Evolutionary conservation across 495 filamentous ascomycete genomes (phyloP).

Genomic region (Diplogelasinospora grovesii): DNA sequence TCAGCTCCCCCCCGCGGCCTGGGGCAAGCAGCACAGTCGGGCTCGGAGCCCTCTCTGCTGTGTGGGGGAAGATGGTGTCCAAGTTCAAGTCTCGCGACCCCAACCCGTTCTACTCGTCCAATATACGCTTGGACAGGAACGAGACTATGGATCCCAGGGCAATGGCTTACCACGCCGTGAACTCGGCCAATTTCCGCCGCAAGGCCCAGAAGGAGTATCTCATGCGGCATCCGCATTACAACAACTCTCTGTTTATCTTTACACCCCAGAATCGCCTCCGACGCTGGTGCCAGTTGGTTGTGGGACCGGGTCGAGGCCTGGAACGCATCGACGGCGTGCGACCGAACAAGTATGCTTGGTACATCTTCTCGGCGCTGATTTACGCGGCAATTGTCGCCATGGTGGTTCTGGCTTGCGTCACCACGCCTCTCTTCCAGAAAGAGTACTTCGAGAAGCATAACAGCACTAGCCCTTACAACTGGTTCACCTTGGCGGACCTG

Average conservation of each 20-base stretch:
- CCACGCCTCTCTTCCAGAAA: constrained; percentile 88
- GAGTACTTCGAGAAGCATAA: constrained; percentile 59
- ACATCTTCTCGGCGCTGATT: constrained; percentile 85
- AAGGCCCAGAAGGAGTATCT: constrained; percentile 87
- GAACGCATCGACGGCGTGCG: constrained; percentile 80
- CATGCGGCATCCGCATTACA: constrained; percentile 80
- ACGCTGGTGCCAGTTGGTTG: constrained; percentile 78
- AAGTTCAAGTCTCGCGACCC: constrained; percentile 61
- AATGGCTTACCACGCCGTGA: constrained; percentile 85
- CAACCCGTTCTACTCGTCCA: constrained; percentile 95
- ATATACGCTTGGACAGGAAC: constrained; percentile 61
- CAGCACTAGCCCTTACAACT: constrained; percentile 52
- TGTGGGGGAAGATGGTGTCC: constrained; percentile 50
- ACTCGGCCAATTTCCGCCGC: constrained; percentile 72
- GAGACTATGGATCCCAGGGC: constrained; percentile 75
- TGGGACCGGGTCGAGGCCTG: constrained; percentile 82
- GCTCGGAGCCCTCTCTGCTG: constrained; percentile 47
- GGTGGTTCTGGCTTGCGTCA: constrained; percentile 91
- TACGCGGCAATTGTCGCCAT: constrained; percentile 94
- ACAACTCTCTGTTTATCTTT: constrained; percentile 88
- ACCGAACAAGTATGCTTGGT: constrained; percentile 85
- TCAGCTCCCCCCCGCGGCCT: constrained; percentile 27
- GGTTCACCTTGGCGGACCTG: constrained; percentile 90
- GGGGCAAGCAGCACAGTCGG: constrained; percentile 28
- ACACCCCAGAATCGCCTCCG: constrained; percentile 67